Evolutionary conservation across 352 stramenopile genomes (phyloP), one percentile per base, ranked within the genome.

Genomic region (Phytophthora fragariaefolia): DNA sequence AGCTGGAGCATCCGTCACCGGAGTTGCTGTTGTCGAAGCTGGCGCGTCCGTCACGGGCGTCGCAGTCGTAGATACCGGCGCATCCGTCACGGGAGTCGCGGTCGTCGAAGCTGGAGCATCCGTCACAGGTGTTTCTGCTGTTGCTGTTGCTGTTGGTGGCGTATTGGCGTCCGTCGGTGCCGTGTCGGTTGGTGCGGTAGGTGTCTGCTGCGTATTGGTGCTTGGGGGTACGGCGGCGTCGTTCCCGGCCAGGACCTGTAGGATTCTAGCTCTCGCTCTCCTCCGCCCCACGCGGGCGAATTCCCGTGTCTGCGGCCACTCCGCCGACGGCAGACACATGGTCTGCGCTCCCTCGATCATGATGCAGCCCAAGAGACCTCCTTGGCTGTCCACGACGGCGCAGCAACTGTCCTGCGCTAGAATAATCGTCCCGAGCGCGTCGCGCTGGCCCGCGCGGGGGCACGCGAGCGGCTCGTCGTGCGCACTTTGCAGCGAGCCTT

Each of bases 391-490:
- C 18, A 85, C 36, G 4, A 75, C 61, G 3, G 80, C 73, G 40
- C 80, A 89, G 73, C 80, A 89, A 51, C 73, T 85, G 51, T 79
- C 77, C 22, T 24, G 27, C 13, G 45, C 22, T 9, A 89, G 47
- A 28, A 62, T n/a, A 6, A 22, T 52, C 4, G 46, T 45, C 22
- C 71, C 63, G 22, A 66, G 60, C 0, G 58, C 56, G 20, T 73
- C 58, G 32, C 58, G 53, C 30, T 79, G 66, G 12, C 77, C 77
- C 10, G 58, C 54, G 6, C 36, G 43, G 3, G 80, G 80, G 46
- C 80, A 89, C 1, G 66, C 65, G n/a, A 80, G 67, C 8, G 61
- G 49, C 30, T 63, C 32, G 10, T 63, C 36, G 26, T 7, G 40
- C 23, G 56, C 64, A 27, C 4, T 27, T 3, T 12, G 45, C 32